Conservation (phyloP, 495 filamentous ascomycete genomes). For the Aspergillus funiculosus region DNA sequence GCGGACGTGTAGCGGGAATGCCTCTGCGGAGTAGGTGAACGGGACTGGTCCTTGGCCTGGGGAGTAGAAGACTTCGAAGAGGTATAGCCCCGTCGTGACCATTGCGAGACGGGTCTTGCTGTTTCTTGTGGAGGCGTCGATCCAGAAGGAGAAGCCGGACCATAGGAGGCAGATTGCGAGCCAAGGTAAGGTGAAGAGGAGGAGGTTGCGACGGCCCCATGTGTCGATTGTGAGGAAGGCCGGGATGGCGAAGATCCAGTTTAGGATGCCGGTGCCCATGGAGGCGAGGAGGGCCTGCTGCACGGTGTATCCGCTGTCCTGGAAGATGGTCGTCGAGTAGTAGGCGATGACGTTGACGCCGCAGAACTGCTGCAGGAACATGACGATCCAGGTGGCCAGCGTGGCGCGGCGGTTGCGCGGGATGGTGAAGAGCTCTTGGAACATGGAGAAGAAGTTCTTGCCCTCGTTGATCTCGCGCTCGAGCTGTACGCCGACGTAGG, state of each 20-base stretch:
- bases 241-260: conserved; percentile 61
- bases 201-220: conserved; percentile 55
- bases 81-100: conserved; percentile 47
- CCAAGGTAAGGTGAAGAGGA: conserved; percentile 60
- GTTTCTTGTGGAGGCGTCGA: conserved; percentile 27
- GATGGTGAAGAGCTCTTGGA: conserved; percentile 49
- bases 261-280: conserved; percentile 59
- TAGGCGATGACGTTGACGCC: conserved; percentile 51
- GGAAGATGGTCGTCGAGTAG: conserved; percentile 54
- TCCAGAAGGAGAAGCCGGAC: conserved; percentile 54
- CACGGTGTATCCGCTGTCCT: conserved; percentile 39
- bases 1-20: conserved; percentile 54
- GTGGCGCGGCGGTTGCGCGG: conserved; percentile 51
- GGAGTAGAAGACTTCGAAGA: conserved; percentile 48
- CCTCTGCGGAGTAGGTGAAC: conserved; percentile 54
- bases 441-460: conserved; percentile 44
- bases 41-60: conserved; percentile 54
- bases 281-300: conserved; percentile 49
- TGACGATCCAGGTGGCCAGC: conserved; percentile 45
- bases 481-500: conserved; percentile 41
- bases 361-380: conserved; percentile 50
- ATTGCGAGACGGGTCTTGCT: conserved; percentile 40
- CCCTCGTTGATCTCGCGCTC: conserved; percentile 42
- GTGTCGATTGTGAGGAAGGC: conserved; percentile 66
- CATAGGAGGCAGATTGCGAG: conserved; percentile 53